Conservation (phyloP, 108 stramenopile genomes). For the Skeletonema tropicum region DNA sequence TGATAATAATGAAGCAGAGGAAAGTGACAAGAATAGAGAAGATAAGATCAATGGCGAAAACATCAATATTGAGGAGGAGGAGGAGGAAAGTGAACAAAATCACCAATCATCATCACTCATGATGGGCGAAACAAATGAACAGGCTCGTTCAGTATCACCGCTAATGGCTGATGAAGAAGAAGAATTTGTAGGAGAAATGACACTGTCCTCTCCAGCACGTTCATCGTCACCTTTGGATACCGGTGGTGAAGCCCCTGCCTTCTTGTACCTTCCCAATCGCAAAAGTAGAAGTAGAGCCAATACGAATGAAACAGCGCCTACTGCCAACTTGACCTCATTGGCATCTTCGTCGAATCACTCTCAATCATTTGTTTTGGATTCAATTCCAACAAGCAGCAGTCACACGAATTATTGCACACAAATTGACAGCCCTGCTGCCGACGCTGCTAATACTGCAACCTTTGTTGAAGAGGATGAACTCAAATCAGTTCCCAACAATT, state of each 20-base stretch:
- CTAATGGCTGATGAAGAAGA: background rate
- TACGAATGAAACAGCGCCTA: constrained; percentile 4
- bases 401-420: background rate
- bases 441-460: background rate
- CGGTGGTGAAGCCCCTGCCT: background rate
- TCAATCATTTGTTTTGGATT: background rate
- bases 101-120: background rate
- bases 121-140: constrained; percentile 3
- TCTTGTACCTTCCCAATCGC: constrained; percentile 6
- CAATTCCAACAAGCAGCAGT: background rate
- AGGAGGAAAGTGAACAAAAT: background rate
- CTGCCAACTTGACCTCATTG: background rate
- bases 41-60: background rate
- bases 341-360: background rate
- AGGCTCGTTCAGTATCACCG: background rate
- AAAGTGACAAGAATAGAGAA: background rate
- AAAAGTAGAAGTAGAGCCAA: constrained; percentile 8
- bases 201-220: background rate
- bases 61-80: background rate
- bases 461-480: background rate
- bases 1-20: background rate
- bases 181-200: background rate
- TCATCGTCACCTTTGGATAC: background rate
- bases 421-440: background rate
- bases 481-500: constrained; percentile 64